Base-by-base conservation (phyloP, 2,329 filamentous ascomycete species). In the Rutstroemia sp. region DNA sequence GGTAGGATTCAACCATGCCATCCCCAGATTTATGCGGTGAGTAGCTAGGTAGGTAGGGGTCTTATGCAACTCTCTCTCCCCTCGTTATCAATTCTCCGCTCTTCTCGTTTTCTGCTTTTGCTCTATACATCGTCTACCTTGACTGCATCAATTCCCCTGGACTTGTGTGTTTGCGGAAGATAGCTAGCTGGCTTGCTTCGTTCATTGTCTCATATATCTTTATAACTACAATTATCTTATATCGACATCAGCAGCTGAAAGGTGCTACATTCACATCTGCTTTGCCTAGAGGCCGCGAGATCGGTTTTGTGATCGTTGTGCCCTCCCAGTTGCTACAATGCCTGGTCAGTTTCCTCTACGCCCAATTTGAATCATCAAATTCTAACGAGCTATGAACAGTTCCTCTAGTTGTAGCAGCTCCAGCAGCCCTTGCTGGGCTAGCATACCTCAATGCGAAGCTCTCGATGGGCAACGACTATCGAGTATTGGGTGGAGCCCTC, bases 381-480 rank as follows among this genome's bases (percentile, higher is more conserved):
- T 5, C 19, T 39, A 17, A 49, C 16, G 37, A 27, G 37, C 17
- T 10, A 38, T 25, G 16, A 12, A 44, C 56, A 82, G 78, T 81
- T 44, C 79, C 82, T 46, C 70, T 83, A 21, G 70, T 74, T 21
- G 60, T 83, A 49, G 75, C 82, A 6, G 73, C 78, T 27, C 83
- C 87, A 17, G 85, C 85, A 16, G 78, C 82, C 46, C 78, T 79
- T 30, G 86, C 87, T 4, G 78, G 79, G 4, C 73, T 87, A n/a
- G 87, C 88, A 34, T 95, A 95, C 69, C 71, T 92, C 63, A 89
- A 94, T 67, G 90, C 87, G 44, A 84, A 81, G 68, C 79, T 78
- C 57, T 78, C 80, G 6, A 64, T 92, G 46, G 83, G 76, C 68
- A 84, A 88, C 68, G 90, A 95, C 70, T 69, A 75, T 45, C 68